Percentiles rank a stretch among this genome's conserved stretches.
phyloP scores from a whole-genome alignment of 1,284 basidiomycete genomes.

The Rhodotorula sp. region DNA sequence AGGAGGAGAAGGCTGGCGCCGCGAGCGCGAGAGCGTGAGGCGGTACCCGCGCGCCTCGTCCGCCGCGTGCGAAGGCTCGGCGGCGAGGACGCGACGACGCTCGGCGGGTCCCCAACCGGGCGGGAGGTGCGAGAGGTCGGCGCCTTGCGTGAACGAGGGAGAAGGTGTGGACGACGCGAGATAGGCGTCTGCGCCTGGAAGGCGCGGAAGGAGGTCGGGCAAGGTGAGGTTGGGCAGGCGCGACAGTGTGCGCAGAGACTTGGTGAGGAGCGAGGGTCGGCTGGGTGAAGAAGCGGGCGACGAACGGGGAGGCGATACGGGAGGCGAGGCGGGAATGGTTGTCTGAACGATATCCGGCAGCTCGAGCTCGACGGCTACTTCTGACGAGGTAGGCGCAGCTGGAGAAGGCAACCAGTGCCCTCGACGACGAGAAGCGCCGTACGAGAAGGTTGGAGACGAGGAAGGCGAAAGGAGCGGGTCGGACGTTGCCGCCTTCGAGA shows the following conservation, averaged over 20 bases:
- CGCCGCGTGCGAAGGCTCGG: constrained; percentile 26
- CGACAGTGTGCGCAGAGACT: constrained; percentile 34
- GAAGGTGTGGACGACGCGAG: constrained; percentile 6
- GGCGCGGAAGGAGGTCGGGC: constrained; percentile 18
- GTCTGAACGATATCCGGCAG: constrained; percentile 13
- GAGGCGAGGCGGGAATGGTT: constrained; percentile 1
- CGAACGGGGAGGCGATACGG: not conserved
- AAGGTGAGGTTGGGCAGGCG: constrained; percentile 31
- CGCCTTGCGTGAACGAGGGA: not conserved
- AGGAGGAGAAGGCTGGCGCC: not conserved
- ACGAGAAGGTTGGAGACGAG: constrained; percentile 8
- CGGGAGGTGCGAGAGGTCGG: constrained; percentile 19
- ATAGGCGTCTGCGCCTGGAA: constrained; percentile 11
- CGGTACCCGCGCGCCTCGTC: constrained; percentile 26
- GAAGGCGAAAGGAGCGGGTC: constrained; percentile 35
- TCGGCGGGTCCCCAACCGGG: constrained; percentile 30
- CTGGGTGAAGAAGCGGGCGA: not conserved
- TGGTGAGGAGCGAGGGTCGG: constrained; percentile 27
- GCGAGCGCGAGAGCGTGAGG: not conserved
- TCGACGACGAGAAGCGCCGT: not conserved
- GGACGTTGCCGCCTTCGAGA: constrained; percentile 16
- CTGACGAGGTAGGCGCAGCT: not conserved
- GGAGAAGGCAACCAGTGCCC: constrained; percentile 25
- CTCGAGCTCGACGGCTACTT: not conserved
- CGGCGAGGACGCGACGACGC: constrained; percentile 20